phyloP scores from a whole-genome alignment of 2,329 filamentous ascomycete genomes.

The Cytospora mali region DNA sequence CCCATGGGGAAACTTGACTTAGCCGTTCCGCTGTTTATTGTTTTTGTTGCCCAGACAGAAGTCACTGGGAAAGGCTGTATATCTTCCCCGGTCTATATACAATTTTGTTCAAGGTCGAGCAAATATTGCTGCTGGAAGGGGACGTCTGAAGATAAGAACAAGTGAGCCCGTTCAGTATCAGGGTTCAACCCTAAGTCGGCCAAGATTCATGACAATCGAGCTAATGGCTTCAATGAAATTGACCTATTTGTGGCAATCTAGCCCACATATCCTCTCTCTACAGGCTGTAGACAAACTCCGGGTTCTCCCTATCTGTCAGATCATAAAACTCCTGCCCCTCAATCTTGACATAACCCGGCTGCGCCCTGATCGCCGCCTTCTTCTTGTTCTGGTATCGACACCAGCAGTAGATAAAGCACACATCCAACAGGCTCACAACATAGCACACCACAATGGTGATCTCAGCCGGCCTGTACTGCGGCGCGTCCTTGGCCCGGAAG shows the following conservation, averaged over 20 bases:
- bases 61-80: too few species aligned
- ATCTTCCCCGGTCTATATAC: too few species aligned
- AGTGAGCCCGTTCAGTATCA: too few species aligned
- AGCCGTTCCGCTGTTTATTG: too few species aligned
- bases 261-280: constrained; percentile 34
- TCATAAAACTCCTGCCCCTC: constrained; percentile 71
- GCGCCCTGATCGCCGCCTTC: constrained; percentile 56
- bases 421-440: constrained; percentile 52
- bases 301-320: constrained; percentile 67
- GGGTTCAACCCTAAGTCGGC: too few species aligned
- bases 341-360: constrained; percentile 60
- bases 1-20: not conserved
- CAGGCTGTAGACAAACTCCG: constrained; percentile 63
- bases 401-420: constrained; percentile 66
- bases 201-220: too few species aligned
- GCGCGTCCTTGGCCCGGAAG: constrained; percentile 58
- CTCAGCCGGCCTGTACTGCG: constrained; percentile 64
- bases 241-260: not conserved
- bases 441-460: constrained; percentile 66
- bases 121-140: too few species aligned
- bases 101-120: too few species aligned
- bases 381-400: constrained; percentile 60
- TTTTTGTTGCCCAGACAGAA: too few species aligned
- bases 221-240: not conserved
- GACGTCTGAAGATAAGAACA: too few species aligned